These are phyloP conservation scores for Yamadazyma nakazawae DNA, from an alignment of 805 yeast genomes.

Conservation along the genomic window DNA sequence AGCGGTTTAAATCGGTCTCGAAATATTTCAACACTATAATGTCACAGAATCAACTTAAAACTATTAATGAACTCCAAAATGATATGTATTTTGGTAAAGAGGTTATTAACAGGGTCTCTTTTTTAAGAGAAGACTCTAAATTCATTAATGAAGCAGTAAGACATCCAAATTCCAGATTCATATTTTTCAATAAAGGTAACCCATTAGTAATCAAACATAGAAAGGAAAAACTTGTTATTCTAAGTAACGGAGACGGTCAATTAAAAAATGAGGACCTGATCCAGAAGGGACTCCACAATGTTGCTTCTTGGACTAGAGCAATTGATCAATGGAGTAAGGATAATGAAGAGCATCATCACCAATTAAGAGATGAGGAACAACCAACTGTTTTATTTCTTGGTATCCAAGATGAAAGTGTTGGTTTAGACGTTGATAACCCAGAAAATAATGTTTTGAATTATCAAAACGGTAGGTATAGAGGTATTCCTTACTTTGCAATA, in stretches of 20 bases:
- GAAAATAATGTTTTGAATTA: conserved; percentile 17
- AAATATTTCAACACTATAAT: conserved; percentile 11
- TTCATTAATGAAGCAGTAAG: conserved; percentile 46
- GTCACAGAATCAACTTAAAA: conserved; percentile 14
- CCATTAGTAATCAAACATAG: conserved; percentile 32
- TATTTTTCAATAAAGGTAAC: conserved; percentile 36
- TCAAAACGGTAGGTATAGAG: conserved; percentile 48
- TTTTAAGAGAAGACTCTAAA: conserved; percentile 52
- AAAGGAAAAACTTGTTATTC: conserved; percentile 27
- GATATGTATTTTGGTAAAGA: conserved; percentile 45
- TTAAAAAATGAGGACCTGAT: conserved; percentile 12
- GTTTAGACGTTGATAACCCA: conserved; percentile 25
- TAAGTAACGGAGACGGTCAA: conserved; percentile 36
- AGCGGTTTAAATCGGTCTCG: conserved; percentile 7
- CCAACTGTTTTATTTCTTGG: conserved; percentile 46
- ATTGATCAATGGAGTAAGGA: conserved; percentile 27
- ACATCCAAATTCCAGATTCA: conserved; percentile 48
- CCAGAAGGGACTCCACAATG: conserved; percentile 20
- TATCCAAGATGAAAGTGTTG: conserved; percentile 43
- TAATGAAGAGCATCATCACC: conserved; percentile 34
- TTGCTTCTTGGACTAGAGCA: conserved; percentile 16
- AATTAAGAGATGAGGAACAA: conserved; percentile 34
- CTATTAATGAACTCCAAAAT: conserved; percentile 17
- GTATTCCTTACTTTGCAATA: conserved; percentile 63
- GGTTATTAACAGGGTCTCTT: conserved; percentile 62